Conservation (phyloP, 1,139 yeast species). For the Magnusiomyces ingens region DNA sequence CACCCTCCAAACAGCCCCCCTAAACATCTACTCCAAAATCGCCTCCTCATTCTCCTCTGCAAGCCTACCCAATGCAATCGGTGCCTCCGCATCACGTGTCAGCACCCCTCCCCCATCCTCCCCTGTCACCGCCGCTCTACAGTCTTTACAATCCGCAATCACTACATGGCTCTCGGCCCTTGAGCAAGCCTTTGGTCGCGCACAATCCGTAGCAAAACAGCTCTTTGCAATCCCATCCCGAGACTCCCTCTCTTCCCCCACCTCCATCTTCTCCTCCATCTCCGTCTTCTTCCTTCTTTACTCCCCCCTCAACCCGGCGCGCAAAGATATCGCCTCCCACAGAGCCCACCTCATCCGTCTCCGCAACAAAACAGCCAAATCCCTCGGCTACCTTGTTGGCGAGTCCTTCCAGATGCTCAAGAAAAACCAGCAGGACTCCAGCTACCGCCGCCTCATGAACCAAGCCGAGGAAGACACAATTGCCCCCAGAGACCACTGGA, state of each 20-base stretch:
- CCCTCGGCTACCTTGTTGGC: constrained; percentile 10
- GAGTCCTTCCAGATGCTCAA: not conserved
- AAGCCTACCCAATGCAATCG: no score
- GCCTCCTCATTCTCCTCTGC: not conserved
- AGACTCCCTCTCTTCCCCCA: not conserved
- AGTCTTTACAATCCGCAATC: not conserved
- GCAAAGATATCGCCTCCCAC: constrained; percentile 3
- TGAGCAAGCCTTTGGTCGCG: constrained; percentile 26
- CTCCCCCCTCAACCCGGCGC: constrained; percentile 10
- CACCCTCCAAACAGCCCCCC: constrained; percentile 7
- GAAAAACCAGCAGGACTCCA: not conserved
- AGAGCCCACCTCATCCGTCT: constrained; percentile 8
- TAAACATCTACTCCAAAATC: not conserved
- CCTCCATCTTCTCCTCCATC: constrained; percentile 8
- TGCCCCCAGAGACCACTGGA: no score
- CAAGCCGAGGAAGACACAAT: no score
- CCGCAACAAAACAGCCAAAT: constrained; percentile 20
- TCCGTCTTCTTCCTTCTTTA: constrained; percentile 10
- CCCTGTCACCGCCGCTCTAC: no score
- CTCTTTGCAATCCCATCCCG: not conserved
- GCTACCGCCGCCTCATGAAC: not conserved
- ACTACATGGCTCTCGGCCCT: constrained; percentile 17
- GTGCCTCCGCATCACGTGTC: not conserved
- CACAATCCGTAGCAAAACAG: constrained; percentile 10
- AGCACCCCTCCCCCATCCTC: not conserved